Evolutionary conservation across 495 filamentous ascomycete species (phyloP).

Genomic region (Hypoxylon lienhwacheense): DNA sequence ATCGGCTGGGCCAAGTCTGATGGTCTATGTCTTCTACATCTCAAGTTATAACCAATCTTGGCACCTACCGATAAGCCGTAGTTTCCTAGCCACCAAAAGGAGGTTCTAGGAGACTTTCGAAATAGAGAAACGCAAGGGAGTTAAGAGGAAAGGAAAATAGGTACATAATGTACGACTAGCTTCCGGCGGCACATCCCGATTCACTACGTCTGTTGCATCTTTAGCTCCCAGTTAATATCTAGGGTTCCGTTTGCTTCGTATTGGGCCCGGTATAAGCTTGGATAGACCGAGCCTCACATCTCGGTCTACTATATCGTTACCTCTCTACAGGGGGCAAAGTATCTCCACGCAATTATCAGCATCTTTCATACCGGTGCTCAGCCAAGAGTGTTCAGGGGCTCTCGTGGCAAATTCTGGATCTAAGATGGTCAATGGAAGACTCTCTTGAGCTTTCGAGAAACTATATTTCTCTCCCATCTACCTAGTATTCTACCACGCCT

Average conservation of each 20-base stretch:
- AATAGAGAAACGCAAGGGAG: not conserved
- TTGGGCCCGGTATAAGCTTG: constrained; percentile 53
- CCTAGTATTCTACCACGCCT: constrained; percentile 57
- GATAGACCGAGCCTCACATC: constrained; percentile 50
- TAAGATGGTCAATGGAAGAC: constrained; percentile 57
- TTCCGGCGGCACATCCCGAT: constrained; percentile 54
- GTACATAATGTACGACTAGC: constrained; percentile 48
- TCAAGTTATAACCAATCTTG: constrained; percentile 2
- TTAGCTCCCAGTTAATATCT: constrained; percentile 57
- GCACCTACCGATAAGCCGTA: not conserved
- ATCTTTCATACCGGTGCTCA: constrained; percentile 59
- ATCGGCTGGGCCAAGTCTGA: constrained; percentile 62
- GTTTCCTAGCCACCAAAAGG: not conserved
- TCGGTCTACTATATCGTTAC: constrained; percentile 45
- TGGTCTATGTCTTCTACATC: constrained; percentile 59
- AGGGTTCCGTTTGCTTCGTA: constrained; percentile 50
- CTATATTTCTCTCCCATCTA: constrained; percentile 54
- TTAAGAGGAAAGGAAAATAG: not conserved
- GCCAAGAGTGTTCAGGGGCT: constrained; percentile 59
- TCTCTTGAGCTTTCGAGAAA: constrained; percentile 48
- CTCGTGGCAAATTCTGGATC: constrained; percentile 56
- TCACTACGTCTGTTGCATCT: constrained; percentile 58
- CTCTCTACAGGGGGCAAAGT: constrained; percentile 51
- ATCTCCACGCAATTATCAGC: constrained; percentile 66
- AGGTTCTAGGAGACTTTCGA: not conserved